A percentile compares a stretch with the other conserved stretches of the same genome.
phyloP scores from a whole-genome alignment of 2,329 filamentous ascomycete genomes.

The Arthroderma sp. region DNA sequence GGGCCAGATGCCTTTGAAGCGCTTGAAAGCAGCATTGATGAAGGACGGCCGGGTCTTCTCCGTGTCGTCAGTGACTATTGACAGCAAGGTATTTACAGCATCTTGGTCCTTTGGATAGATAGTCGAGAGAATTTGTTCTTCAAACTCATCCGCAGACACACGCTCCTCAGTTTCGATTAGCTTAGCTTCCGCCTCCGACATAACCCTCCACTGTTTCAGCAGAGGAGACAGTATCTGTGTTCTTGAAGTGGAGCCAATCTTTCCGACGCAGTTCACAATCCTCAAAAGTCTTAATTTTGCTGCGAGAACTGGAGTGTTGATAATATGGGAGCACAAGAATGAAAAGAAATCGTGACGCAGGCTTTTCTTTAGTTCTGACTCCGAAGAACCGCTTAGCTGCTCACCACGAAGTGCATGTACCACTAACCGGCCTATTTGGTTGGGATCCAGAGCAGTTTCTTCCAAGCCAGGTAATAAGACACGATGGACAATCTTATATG shows the following conservation, averaged over 20 bases:
- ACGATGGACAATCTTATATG: slow-evolving; percentile 48
- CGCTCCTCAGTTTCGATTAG: slow-evolving; percentile 38
- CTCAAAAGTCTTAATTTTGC: slow-evolving; percentile 62
- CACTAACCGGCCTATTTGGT: slow-evolving; percentile 54
- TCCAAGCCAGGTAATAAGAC: slow-evolving; percentile 65
- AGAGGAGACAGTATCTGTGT: slow-evolving; percentile 65
- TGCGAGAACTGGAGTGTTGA: slow-evolving; percentile 52
- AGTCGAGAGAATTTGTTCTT: slow-evolving; percentile 40
- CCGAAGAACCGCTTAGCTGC: slow-evolving; percentile 27
- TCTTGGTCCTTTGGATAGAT: slow-evolving; percentile 46
- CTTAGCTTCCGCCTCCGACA: slow-evolving; percentile 40
- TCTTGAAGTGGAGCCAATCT: slow-evolving; percentile 58
- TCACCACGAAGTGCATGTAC: slow-evolving; percentile 45
- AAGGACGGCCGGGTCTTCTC: slow-evolving; percentile 41
- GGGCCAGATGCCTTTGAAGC: slow-evolving; percentile 59
- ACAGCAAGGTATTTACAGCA: slow-evolving; percentile 41
- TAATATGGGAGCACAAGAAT: slow-evolving; percentile 61
- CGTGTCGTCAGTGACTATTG: slow-evolving; percentile 34
- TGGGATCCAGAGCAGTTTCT: slow-evolving; percentile 70
- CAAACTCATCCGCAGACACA: slow-evolving; percentile 35
- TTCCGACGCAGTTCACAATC: slow-evolving; percentile 57
- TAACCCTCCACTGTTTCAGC: slow-evolving; percentile 53
- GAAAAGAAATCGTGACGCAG: slow-evolving; percentile 52
- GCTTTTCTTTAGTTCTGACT: slow-evolving; percentile 42
- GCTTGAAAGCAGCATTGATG: slow-evolving; percentile 51